Base-by-base conservation (phyloP, 768 basidiomycete genomes). In the Vararia minispora region DNA sequence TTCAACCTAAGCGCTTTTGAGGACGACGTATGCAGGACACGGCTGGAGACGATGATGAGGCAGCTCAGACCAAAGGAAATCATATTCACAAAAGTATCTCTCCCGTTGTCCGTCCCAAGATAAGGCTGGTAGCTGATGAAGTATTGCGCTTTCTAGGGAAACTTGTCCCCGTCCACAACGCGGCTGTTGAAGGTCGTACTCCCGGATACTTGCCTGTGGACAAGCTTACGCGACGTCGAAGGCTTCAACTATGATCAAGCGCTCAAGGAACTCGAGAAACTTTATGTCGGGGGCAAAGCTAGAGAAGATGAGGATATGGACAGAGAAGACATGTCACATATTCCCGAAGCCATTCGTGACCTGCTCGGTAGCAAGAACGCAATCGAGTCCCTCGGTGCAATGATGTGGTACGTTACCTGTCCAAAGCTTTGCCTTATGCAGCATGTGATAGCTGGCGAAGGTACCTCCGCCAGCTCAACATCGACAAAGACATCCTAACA, bases 1-100 rank as follows among this genome's bases (percentile, higher is more conserved):
- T 98, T 99, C 66, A 81, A 89, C 52, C 55, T 99, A 52, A 84
- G 85, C 39, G 67, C 72, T 1, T 95, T 98, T 56, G 75, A 83
- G 41, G 95, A 99, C 49, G 95, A 99, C 54, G 69, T 88, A 10
- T 92, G 86, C 53, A 72, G 89, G 24, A 98, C 95, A 4, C 83
- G 78, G 55, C 59, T 99, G 42, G 95, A 98, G 62, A 99, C 95
- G 1, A 64, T 95, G 50, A 74, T 97, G 63, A 69, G 94, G 45
- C 91, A 94, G 56, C 62, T 97, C 39, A 66, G 90, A 27, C 87
- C 87, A 1, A 94, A 94, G 58, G 92, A 95, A 56, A 56, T 94
- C n/a, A 55, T 97, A 5, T 85, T 83, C 52, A 82, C 77, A 18
- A 95, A 95, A 76, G 92, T 87, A 41, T 28, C 39, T 36, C 12